phyloP scores from a whole-genome alignment of 805 yeast genomes.

The Candida lessepsii region DNA sequence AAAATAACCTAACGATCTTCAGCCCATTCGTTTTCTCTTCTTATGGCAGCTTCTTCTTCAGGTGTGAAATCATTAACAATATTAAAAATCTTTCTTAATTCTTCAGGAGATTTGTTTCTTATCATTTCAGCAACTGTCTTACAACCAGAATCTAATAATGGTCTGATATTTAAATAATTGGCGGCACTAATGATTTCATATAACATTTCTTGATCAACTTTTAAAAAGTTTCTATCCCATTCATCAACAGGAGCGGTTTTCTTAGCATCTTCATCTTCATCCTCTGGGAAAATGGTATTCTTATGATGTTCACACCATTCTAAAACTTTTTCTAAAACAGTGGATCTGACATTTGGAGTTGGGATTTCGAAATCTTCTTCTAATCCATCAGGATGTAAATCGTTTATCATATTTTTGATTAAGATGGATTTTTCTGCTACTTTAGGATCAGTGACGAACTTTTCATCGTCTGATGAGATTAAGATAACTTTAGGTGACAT shows the following conservation, averaged over 20 bases:
- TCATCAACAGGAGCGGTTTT: constrained; percentile 86
- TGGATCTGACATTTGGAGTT: constrained; percentile 85
- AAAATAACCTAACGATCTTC: constrained; percentile 20
- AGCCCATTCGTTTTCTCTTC: constrained; percentile 89
- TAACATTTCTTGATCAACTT: constrained; percentile 88
- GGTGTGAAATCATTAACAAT: constrained; percentile 82
- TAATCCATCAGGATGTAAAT: constrained; percentile 58
- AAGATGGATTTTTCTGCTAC: constrained; percentile 85
- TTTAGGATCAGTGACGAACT: constrained; percentile 68
- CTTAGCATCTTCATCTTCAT: constrained; percentile 77
- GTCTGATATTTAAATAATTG: constrained; percentile 71
- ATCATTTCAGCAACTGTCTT: constrained; percentile 82
- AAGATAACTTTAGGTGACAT: constrained; percentile 45
- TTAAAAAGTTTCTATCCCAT: constrained; percentile 92
- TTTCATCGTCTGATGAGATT: constrained; percentile 77
- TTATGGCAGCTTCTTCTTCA: constrained; percentile 84
- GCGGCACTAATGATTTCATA: constrained; percentile 78
- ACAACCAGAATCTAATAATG: constrained; percentile 73
- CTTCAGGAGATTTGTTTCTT: constrained; percentile 74
- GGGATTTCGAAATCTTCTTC: constrained; percentile 77
- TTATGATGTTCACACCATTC: constrained; percentile 96
- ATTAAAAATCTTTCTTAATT: constrained; percentile 73
- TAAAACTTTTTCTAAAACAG: constrained; percentile 80
- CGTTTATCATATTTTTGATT: constrained; percentile 82
- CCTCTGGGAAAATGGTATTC: constrained; percentile 69